Evolutionary conservation across 495 filamentous ascomycete genomes (phyloP).

Genomic region (Tuber microsphaerosporum): DNA sequence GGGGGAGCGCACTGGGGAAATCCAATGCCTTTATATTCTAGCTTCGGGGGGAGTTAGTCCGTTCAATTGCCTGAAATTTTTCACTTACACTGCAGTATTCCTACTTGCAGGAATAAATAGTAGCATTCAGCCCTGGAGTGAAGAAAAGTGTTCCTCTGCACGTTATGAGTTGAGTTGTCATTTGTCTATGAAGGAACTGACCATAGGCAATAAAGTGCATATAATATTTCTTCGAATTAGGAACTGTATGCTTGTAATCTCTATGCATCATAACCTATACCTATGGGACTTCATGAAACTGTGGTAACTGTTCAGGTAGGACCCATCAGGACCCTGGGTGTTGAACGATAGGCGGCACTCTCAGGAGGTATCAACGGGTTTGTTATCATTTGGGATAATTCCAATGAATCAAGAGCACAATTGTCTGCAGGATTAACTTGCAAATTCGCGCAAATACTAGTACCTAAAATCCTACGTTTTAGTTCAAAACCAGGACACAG

Average conservation of each 20-base stretch:
- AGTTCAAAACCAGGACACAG: background rate
- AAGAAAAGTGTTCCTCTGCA: background rate
- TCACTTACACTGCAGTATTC: background rate
- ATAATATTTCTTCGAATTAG: too few relatives aligned
- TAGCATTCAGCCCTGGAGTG: background rate
- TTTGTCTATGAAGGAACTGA: background rate
- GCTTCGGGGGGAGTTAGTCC: background rate
- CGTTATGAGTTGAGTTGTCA: background rate
- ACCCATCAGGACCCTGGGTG: background rate
- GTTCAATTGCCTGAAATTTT: background rate
- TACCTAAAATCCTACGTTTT: background rate
- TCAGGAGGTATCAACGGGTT: background rate
- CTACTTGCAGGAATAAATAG: background rate
- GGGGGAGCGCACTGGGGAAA: background rate
- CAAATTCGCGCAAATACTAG: background rate
- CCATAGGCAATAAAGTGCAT: background rate
- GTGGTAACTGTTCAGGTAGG: background rate
- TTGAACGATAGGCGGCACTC: background rate
- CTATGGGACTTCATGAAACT: background rate
- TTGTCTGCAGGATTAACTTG: background rate
- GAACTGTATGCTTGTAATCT: too few relatives aligned
- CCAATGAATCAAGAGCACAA: background rate
- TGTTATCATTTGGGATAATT: background rate
- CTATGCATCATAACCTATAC: background rate
- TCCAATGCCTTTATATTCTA: background rate